Evolutionary conservation across 202 grass and related monocot species (phyloP), one percentile per base, ranked within the genome.

Genomic region (Brachypodium distachyon): DNA sequence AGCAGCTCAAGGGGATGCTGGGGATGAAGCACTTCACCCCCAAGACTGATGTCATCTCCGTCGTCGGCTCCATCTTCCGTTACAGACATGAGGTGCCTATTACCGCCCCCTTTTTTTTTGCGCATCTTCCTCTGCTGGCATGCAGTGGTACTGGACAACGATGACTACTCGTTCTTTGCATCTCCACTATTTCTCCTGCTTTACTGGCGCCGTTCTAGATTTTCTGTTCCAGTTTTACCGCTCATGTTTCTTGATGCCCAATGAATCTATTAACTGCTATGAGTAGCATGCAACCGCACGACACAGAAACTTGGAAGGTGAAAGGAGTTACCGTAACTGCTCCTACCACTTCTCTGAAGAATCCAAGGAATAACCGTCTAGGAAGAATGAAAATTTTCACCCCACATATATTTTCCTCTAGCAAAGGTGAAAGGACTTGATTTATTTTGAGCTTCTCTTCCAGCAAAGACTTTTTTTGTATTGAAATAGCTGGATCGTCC

Each of bases 1-100:
- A 94, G 86, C 95, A 98, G 81, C 72, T 98, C 79, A 98, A 98
- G 73, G 95, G 95, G 6, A 36, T 98, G 38, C 91, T 98, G 12
- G 95, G 95, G 82, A 64, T 98, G 85, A 82, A 81, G 17, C 87
- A 98, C 61, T 95, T 98, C 89, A 95, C 95, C 47, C 8, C 87
- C 52, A 98, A 98, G 76, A 98, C 95, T 1, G 91, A 98, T 73
- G 0, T 98, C 28, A 36, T 98, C 69, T 95, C 95, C 62, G 91
- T 98, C 23, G 9, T 95, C 11, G 64, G 38, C 61, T 80, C 91
- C 18, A 43, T 90, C 72, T 88, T 92, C 82, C 61, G 51, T 4
- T 82, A 94, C 70, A 88, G 82, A 54, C 34, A 83, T 52, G 95
- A 94, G 91, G 94, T 96, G 18, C 31, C 48, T 0, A 41, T 7